Conservation (phyloP, 495 filamentous ascomycete species). For the Tuber indicum region DNA sequence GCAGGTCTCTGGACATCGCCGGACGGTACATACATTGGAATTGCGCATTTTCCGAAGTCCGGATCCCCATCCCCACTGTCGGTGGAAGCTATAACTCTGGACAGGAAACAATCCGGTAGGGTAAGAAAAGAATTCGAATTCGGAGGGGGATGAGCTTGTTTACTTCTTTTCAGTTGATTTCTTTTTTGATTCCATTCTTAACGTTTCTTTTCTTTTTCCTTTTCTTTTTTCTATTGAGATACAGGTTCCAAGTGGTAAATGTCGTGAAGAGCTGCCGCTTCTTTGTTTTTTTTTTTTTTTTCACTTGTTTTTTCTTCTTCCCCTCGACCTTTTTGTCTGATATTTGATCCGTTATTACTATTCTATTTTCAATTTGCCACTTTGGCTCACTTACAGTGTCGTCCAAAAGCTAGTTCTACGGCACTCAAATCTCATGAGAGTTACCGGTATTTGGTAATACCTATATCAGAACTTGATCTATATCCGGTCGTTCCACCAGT, state of each 20-base stretch:
- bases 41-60: slow-evolving; percentile 36
- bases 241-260: not conserved
- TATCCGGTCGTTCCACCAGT: not conserved
- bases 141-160: slow-evolving; percentile 18
- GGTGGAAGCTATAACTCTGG: not conserved
- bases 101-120: not conserved
- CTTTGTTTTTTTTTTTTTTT: not conserved
- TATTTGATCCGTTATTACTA: not conserved
- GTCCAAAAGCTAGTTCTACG: not conserved
- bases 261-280: not conserved
- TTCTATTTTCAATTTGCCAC: not conserved
- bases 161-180: slow-evolving; percentile 22
- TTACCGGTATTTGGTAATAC: not conserved
- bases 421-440: not conserved
- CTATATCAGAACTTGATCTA: not conserved
- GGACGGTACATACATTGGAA: slow-evolving; percentile 30
- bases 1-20: slow-evolving; percentile 17
- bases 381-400: not conserved
- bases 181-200: slow-evolving; percentile 17
- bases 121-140: not conserved
- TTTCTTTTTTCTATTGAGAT: not conserved
- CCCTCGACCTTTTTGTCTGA: not conserved
- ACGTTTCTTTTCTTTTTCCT: slow-evolving; percentile 13
- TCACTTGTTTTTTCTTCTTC: not conserved
- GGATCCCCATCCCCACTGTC: slow-evolving; percentile 11